Percentiles rank a stretch among this genome's conserved stretches.
These are phyloP conservation scores for Pseudogymnoascus sp. DNA, from an alignment of 2,329 filamentous ascomycete species.

Conservation along the genomic window DNA sequence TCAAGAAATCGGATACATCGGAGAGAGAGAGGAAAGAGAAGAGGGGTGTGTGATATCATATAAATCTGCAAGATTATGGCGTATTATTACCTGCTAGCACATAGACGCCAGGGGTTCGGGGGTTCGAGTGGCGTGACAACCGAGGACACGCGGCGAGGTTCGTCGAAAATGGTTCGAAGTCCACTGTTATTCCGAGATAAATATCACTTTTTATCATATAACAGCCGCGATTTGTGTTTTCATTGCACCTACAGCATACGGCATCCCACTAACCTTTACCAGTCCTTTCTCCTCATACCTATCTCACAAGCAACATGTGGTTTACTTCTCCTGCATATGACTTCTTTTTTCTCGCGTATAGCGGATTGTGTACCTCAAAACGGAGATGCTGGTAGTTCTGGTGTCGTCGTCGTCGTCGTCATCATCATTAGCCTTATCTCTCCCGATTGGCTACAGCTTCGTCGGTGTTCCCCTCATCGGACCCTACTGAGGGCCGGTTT, in stretches of 20 bases:
- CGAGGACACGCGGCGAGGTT: background rate
- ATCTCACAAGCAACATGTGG: background rate
- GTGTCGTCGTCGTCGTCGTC: background rate
- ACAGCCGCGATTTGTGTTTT: background rate
- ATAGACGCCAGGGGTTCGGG: background rate
- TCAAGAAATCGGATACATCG: background rate
- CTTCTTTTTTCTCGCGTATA: background rate
- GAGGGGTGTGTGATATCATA: slow-evolving; percentile 9
- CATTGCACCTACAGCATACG: background rate
- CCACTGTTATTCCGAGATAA: background rate
- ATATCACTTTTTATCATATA: background rate
- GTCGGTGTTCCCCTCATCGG: background rate
- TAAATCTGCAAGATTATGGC: background rate
- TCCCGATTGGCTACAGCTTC: background rate
- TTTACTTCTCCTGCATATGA: background rate
- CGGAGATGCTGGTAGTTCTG: background rate
- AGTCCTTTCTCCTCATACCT: background rate
- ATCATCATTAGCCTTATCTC: background rate
- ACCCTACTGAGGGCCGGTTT: background rate
- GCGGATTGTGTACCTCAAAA: background rate
- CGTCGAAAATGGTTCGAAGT: background rate
- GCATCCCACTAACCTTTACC: background rate
- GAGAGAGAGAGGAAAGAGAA: background rate
- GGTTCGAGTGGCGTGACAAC: background rate
- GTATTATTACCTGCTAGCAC: background rate